Percentiles rank a stretch among this genome's conserved stretches.
Conservation (phyloP, 345 rosid genomes). For the Trapa incisa region DNA sequence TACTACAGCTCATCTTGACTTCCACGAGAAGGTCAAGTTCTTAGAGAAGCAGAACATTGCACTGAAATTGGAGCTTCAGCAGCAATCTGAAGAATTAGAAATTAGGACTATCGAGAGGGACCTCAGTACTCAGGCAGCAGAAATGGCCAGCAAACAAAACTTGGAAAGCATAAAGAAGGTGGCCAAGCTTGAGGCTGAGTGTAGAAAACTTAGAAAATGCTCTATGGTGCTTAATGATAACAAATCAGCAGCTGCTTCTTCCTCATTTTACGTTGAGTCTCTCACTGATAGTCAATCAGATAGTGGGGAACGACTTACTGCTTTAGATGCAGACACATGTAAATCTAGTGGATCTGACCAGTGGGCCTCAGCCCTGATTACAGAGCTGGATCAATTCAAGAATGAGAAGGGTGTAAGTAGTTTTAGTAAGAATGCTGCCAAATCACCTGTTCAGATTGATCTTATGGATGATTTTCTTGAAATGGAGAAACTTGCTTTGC, state of each 20-base stretch:
- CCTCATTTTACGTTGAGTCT: slow-evolving; percentile 44
- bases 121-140: slow-evolving; percentile 76
- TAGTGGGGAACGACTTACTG: slow-evolving; percentile 44
- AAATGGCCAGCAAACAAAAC: slow-evolving; percentile 80
- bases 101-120: slow-evolving; percentile 69
- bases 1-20: slow-evolving; percentile 21
- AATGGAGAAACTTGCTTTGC: slow-evolving; percentile 82
- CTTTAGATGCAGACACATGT: slow-evolving; percentile 22
- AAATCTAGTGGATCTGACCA: slow-evolving; percentile 40
- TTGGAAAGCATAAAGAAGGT: slow-evolving; percentile 77
- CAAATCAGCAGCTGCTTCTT: slow-evolving; percentile 28
- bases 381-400: slow-evolving; percentile 39
- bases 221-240: slow-evolving; percentile 22
- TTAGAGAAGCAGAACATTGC: slow-evolving; percentile 47
- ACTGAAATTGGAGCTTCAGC: slow-evolving; percentile 48
- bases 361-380: slow-evolving; percentile 37
- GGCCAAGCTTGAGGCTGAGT: slow-evolving; percentile 90
- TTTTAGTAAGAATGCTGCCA: slow-evolving; percentile 13
- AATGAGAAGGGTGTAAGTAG: slow-evolving; percentile 27
- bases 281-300: slow-evolving; percentile 60
- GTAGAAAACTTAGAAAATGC: slow-evolving; percentile 43
- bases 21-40: slow-evolving; percentile 34
- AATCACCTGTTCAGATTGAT: slow-evolving; percentile 40
- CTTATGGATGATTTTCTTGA: slow-evolving; percentile 97
- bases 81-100: slow-evolving; percentile 61